phyloP scores from a whole-genome alignment of 768 basidiomycete species.

The Leucogyrophana mollusca region DNA sequence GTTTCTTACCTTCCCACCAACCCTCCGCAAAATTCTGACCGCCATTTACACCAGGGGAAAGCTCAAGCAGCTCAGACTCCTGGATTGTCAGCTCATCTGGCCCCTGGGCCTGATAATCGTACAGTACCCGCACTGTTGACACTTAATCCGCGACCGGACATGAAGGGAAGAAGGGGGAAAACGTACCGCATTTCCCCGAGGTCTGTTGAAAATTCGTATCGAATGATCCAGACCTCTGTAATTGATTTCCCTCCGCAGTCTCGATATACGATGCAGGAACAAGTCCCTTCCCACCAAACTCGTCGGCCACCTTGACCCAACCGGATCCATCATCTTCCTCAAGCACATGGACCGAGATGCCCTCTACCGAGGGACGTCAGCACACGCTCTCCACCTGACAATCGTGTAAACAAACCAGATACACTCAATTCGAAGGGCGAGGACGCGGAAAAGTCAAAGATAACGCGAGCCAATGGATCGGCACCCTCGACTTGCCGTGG shows the following conservation, averaged over 20 bases:
- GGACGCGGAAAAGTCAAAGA: constrained; percentile 74
- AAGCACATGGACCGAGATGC: constrained; percentile 57
- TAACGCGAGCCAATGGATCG: constrained; percentile 54
- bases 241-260: constrained; percentile 29
- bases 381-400: constrained; percentile 8
- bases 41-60: constrained; percentile 59
- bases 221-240: constrained; percentile 5
- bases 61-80: constrained; percentile 61
- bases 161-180: background rate
- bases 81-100: constrained; percentile 63
- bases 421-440: constrained; percentile 77
- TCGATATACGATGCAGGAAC: constrained; percentile 84
- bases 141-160: background rate
- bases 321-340: constrained; percentile 86
- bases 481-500: constrained; percentile 41
- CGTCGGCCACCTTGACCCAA: constrained; percentile 75
- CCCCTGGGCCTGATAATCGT: constrained; percentile 74
- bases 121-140: constrained; percentile 71
- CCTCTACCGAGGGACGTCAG: constrained; percentile 45
- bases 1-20: constrained; percentile 80
- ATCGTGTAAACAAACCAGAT: constrained; percentile 43
- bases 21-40: constrained; percentile 72
- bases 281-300: constrained; percentile 61
- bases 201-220: constrained; percentile 26
- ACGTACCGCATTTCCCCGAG: constrained; percentile 53